Evolutionary conservation across 306 rosid species (phyloP).

Genomic region (Rosa multiflora): DNA sequence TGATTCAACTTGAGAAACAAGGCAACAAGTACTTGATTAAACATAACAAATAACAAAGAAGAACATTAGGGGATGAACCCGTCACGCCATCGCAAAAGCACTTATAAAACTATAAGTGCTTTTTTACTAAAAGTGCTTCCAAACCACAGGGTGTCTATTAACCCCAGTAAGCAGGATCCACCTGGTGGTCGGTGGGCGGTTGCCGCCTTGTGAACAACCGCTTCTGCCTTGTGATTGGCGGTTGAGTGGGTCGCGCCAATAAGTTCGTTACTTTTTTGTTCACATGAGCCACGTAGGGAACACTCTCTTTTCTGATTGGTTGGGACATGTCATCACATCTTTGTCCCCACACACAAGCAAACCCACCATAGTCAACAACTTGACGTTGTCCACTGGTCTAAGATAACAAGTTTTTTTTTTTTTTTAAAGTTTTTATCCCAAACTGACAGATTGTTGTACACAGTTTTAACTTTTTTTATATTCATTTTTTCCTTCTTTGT

Average conservation of each 20-base stretch:
- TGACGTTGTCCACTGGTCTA: neutral
- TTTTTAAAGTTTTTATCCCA: neutral
- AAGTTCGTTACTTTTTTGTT: slow-evolving; percentile 27
- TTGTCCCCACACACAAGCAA: neutral
- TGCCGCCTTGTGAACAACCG: neutral
- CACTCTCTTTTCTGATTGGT: slow-evolving; percentile 3
- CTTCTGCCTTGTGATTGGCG: slow-evolving; percentile 15
- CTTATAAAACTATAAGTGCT: neutral
- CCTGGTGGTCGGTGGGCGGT: neutral
- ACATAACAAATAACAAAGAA: no score
- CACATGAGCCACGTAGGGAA: slow-evolving; percentile 24
- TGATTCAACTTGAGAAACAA: no score
- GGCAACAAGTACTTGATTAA: no score
- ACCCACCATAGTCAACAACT: neutral
- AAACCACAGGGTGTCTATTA: neutral
- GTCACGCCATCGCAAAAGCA: neutral
- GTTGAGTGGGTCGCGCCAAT: slow-evolving; percentile 21
- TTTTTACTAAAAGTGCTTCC: neutral
- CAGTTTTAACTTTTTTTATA: neutral
- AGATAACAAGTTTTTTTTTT: neutral
- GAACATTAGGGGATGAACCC: no score
- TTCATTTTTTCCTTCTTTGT: neutral
- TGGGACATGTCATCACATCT: neutral
- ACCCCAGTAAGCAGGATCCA: neutral
- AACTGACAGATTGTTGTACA: no score